Evolutionary conservation across 225 moss, liverwort and hornwort species (phyloP).

Genomic region (Ulota crispa): DNA sequence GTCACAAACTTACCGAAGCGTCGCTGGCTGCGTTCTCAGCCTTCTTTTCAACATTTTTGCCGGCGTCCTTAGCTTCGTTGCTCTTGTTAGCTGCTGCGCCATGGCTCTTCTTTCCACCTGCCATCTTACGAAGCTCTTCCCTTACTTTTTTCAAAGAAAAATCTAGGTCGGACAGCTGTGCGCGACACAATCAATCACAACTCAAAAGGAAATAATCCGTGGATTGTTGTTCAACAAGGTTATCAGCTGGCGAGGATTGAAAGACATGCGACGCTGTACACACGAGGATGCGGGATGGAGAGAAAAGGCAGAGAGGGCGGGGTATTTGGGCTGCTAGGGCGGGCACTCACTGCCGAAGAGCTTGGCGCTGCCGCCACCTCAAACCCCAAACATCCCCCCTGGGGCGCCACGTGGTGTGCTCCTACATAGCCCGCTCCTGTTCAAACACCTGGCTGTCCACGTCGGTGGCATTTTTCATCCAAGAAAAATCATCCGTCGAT

Average conservation of each 20-base stretch:
- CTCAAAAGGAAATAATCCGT: background rate
- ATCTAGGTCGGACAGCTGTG: background rate
- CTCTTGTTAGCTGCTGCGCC: conserved; percentile 8
- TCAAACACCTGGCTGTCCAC: background rate
- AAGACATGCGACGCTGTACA: background rate
- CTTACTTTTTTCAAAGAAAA: background rate
- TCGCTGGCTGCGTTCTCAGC: conserved; percentile 20
- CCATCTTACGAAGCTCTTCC: conserved; percentile 16
- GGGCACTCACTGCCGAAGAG: background rate
- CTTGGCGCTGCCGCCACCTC: conserved; percentile 24
- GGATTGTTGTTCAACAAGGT: background rate
- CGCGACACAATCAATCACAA: background rate
- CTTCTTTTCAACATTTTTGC: conserved; percentile 19
- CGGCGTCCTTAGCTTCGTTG: background rate
- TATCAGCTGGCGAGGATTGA: background rate
- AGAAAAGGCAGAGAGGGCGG: background rate
- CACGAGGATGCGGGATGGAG: background rate
- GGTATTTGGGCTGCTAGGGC: conserved; percentile 7
- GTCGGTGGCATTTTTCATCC: too few species aligned
- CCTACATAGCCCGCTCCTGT: background rate
- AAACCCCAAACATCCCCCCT: background rate
- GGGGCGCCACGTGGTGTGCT: conserved; percentile 7
- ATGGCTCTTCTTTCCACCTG: conserved; percentile 30
- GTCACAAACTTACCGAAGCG: conserved; percentile 30
- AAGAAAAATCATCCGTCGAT: too few species aligned